A percentile compares a stretch with the other conserved stretches of the same genome.
Evolutionary conservation across 306 rosid genomes (phyloP).

Genomic region (Corylus americana): DNA sequence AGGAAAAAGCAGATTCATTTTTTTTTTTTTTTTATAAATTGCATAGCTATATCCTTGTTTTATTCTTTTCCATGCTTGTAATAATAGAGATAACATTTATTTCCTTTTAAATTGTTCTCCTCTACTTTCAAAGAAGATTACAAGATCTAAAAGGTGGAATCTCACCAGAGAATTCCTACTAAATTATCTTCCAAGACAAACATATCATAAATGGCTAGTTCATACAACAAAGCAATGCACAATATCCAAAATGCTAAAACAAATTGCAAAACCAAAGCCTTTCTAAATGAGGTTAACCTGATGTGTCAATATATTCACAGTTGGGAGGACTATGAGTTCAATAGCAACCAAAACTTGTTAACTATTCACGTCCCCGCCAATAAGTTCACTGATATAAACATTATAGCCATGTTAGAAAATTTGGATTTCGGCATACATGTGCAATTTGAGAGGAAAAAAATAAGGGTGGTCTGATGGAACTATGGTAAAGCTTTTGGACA

Average conservation of each 20-base stretch:
- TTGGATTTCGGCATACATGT: not conserved
- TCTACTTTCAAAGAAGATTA: not conserved
- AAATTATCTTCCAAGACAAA: not conserved
- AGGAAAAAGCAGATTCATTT: not conserved
- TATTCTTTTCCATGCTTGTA: not conserved
- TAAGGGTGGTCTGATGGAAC: not conserved
- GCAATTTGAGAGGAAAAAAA: not conserved
- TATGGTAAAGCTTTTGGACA: not conserved
- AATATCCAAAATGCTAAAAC: not conserved
- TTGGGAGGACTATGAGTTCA: not conserved
- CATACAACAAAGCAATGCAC: not conserved
- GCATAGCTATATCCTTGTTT: not conserved
- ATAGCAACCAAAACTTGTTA: not conserved
- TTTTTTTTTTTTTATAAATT: too few species aligned
- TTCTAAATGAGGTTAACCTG: not conserved
- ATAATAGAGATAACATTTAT: not conserved
- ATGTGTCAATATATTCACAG: not conserved
- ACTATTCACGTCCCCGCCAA: not conserved
- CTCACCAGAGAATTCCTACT: not conserved
- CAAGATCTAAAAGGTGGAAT: not conserved
- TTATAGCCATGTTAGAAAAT: not conserved
- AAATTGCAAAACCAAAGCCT: not conserved
- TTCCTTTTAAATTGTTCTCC: not conserved
- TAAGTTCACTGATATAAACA: not conserved
- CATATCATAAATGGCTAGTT: not conserved